A percentile compares a stretch with the other conserved stretches of the same genome.
phyloP scores from a whole-genome alignment of 129 eudicot genomes.

The Sambucus nigra region DNA sequence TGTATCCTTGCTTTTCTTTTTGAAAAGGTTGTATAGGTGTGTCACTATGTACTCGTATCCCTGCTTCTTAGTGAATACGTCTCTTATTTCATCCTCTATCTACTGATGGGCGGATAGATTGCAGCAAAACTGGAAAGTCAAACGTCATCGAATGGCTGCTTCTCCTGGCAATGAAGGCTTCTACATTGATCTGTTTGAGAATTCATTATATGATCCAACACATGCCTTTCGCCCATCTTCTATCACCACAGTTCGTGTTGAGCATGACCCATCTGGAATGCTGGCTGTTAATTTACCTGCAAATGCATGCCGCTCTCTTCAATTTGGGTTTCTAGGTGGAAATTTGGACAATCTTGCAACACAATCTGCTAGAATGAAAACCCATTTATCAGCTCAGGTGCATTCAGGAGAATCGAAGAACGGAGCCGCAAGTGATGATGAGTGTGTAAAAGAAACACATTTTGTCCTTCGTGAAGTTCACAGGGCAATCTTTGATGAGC shows the following conservation, averaged over 20 bases:
- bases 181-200: conserved; percentile 75
- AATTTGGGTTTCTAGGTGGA: conserved; percentile 55
- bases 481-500: conserved; percentile 76
- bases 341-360: conserved; percentile 16
- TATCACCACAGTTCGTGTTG: conserved; percentile 57
- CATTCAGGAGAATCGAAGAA: conserved; percentile 27
- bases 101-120: conserved; percentile 39
- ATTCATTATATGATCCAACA: conserved; percentile 53
- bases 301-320: conserved; percentile 53
- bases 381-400: background rate
- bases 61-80: background rate
- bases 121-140: conserved; percentile 98
- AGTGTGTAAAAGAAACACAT: conserved; percentile 52
- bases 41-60: too few species aligned
- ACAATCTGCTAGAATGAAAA: conserved; percentile 18
- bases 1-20: too few species aligned
- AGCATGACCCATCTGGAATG: conserved; percentile 89
- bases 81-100: conserved; percentile 7
- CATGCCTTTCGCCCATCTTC: conserved; percentile 56
- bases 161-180: conserved; percentile 89
- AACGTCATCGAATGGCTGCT: conserved; percentile 74
- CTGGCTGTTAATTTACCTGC: conserved; percentile 74
- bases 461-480: conserved; percentile 64
- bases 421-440: conserved; percentile 54
- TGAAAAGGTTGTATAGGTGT: too few species aligned